Evolutionary conservation across 78 protist species (phyloP), one percentile per base, ranked within the genome.

Genomic region (Protostelium mycophagum): DNA sequence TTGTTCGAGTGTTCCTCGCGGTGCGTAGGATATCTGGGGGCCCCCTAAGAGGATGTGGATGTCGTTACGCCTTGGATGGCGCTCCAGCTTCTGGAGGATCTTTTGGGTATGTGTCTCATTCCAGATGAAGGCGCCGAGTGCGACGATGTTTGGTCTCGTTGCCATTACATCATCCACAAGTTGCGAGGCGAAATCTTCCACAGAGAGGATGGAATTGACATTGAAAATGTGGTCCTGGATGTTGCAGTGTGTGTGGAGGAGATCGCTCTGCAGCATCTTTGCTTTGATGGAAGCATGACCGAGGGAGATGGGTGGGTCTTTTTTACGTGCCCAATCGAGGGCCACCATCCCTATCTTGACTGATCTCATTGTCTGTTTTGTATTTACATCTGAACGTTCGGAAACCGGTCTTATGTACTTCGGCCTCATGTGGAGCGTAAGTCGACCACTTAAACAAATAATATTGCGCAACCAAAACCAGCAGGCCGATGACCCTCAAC

Each of bases 281-380:
- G 88, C 36, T 86, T 51, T 16, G 1, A 86, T 9, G 16, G 88
- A 86, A 29, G 88, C 88, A 10, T 86, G 88, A 1, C 88, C 88
- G 28, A 86, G 39, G 28, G 88, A 86, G 1, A 86, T 1, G 29
- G 88, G 88, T 63, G 88, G 88, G 39, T 86, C 88, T 86, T 86
- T 86, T 86, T 63, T 63, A 51, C 88, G 25, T 1, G 88, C 39
- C 88, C 88, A 86, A 29, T 86, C 88, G 1, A 29, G 38, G 28
- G 88, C 38, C 10, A 86, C 9, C 9, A 86, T n/a, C n/a, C n/a
- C n/a, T n/a, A n/a, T n/a, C n/a, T n/a, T n/a, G n/a, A n/a, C n/a
- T n/a, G n/a, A n/a, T n/a, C n/a, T n/a, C n/a, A n/a, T n/a, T n/a
- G n/a, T n/a, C n/a, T n/a, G n/a, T n/a, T n/a, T n/a, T n/a, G n/a